Base-by-base conservation (phyloP, 352 stramenopile species). In the Phytophthora sp. region DNA sequence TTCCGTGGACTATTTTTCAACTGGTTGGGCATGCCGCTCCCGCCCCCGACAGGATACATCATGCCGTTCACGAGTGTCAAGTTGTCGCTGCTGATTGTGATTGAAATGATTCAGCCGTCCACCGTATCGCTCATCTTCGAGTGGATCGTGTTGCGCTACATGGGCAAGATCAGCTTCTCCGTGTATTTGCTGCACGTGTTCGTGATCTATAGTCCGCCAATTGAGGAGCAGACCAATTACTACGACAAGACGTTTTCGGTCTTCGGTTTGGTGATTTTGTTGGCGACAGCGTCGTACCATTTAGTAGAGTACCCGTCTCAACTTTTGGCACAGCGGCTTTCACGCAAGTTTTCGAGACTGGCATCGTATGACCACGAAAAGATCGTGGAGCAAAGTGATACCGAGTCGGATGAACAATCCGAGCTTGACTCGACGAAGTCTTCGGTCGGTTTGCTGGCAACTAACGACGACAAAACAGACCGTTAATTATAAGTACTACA, bases 151-250 rank as follows among this genome's bases (percentile, higher is more conserved):
- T 28, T 79, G 17, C 37, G 39, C 12, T 79, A 68, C 57, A 54
- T 49, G 5, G 70, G 70, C 42, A 75, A 79, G 51, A 60, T 78
- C 35, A 78, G 69, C 38, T 78, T 64, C 48, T 78, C 69, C 6
- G 63, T 74, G 23, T 79, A 79, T 17, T 15, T 79, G 50, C 43
- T 76, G 10, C 70, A 79, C 26, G 71, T 49, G 17, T 84, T 82
- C 20, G 72, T 85, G 45, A 42, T 69, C 23, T 50, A 32, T 27
- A 54, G 37, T 8, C 53, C 53, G 15, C 12, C 26, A 9, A 52
- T 53, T 26, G 31, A 35, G 6, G 21, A 57, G 24, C 5, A 57
- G 17, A 31, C 17, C 3, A 41, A 39, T 4, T 39, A 48, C 24
- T 57, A 48, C n/a, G 35, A 57, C 50, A 46, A 48, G 35, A 48